phyloP scores from a whole-genome alignment of 257 asterid genomes.

The Coffea eugenioides region DNA sequence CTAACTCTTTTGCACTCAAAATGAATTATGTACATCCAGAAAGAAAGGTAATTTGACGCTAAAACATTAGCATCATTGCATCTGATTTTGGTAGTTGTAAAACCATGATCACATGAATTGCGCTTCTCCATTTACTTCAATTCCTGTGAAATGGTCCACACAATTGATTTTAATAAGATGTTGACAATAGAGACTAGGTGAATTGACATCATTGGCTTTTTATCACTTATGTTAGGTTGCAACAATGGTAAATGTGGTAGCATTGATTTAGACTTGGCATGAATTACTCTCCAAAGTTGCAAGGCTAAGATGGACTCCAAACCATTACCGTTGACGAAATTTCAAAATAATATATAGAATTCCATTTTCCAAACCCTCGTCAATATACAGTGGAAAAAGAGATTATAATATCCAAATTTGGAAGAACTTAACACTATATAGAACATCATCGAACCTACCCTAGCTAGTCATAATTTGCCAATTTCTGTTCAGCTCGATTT shows the following conservation, averaged over 20 bases:
- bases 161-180: constrained; percentile 37
- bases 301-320: background rate
- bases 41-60: background rate
- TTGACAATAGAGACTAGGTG: constrained; percentile 30
- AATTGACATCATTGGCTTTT: constrained; percentile 5
- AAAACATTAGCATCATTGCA: constrained; percentile 1
- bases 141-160: constrained; percentile 47
- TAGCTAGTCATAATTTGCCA: background rate
- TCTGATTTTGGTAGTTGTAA: constrained; percentile 32
- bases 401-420: background rate
- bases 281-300: background rate
- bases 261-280: background rate
- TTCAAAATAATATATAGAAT: background rate
- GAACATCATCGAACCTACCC: no score
- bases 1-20: background rate
- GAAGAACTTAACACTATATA: background rate
- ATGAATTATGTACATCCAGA: background rate
- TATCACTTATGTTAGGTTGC: background rate
- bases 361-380: background rate
- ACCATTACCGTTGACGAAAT: background rate
- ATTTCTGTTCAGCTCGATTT: background rate
- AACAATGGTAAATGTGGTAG: background rate
- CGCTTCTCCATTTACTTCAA: constrained; percentile 43
- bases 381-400: background rate
- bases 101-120: constrained; percentile 33